Base-by-base conservation (phyloP, 2,329 filamentous ascomycete genomes). In the Orbilia ellipsospora region DNA sequence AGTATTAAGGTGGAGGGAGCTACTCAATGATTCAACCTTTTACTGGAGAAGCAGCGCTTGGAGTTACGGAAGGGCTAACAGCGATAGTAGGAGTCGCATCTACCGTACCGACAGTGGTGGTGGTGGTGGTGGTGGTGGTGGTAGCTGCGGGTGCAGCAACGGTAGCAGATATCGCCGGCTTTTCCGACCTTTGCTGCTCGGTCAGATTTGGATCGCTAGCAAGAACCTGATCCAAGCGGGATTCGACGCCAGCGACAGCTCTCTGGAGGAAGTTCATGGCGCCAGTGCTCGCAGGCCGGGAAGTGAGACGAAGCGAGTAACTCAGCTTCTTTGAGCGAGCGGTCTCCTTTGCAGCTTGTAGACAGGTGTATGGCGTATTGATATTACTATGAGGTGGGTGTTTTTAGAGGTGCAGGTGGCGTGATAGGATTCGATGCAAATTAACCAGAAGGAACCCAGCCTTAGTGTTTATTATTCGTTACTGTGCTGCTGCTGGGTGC, bases 161-260 rank as follows among this genome's bases (percentile, higher is more conserved):
- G 54, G 36, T 20, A 16, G 42, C 56, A 26, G 78, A 81, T 78
- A 78, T 79, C 74, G 77, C 83, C 28, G 80, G 82, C 78, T 79
- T 78, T 26, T 44, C 75, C 78, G 82, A 77, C 82, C 80, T 80
- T 65, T 81, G 81, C 81, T 74, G 23, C 18, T 18, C 62, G 20
- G 36, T 16, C 83, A 84, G 60, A 42, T 75, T 75, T 15, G 83
- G 82, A 66, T 92, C 89, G 78, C 97, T 94, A 64, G 93, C 89
- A 75, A 99, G 87, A 72, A 99, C 96, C 59, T 88, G 94, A 82
- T 99, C 95, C 73, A 99, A 87, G 51, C 92, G 90, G 73, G 94
- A 96, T 84, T 99, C 95, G 70, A 99, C 91, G 75, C 94, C 94
- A 65, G 94, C 93, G 75, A 98, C 93, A 77, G 94, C 94, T 83